phyloP scores from a whole-genome alignment of 2,329 filamentous ascomycete genomes.

The Neonectria punicea region DNA sequence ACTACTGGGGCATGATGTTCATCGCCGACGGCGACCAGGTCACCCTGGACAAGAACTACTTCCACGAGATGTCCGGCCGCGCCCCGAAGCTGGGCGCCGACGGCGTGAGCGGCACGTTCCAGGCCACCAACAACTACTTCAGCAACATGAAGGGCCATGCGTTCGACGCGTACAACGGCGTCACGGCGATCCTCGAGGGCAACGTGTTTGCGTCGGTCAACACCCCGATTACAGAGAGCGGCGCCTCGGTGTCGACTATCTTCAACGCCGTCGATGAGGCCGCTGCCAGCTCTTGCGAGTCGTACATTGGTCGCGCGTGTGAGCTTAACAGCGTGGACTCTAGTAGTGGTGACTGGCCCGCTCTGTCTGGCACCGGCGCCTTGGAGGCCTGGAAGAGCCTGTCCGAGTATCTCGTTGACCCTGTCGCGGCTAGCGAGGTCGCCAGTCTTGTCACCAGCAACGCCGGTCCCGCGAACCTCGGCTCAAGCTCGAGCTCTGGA shows the following conservation, averaged over 20 bases:
- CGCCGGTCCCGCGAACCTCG: constrained; percentile 41
- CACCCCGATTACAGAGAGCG: constrained; percentile 48
- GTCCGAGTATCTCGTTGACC: constrained; percentile 37
- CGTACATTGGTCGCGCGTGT: constrained; percentile 38
- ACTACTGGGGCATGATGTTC: constrained; percentile 49
- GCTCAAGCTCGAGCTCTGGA: constrained; percentile 16
- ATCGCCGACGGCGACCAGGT: constrained; percentile 42
- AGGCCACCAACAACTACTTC: constrained; percentile 45
- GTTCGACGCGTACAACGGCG: constrained; percentile 59
- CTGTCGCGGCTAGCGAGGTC: constrained; percentile 40
- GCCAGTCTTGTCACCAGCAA: constrained; percentile 35
- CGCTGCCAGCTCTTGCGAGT: constrained; percentile 31
- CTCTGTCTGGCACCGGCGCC: constrained; percentile 32
- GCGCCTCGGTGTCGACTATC: constrained; percentile 30
- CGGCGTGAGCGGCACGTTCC: constrained; percentile 34
- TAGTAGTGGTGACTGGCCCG: constrained; percentile 38
- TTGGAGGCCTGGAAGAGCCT: constrained; percentile 29
- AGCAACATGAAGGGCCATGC: constrained; percentile 54
- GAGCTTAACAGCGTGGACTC: constrained; percentile 33
- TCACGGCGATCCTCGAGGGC: constrained; percentile 40
- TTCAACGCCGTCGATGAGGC: constrained; percentile 33
- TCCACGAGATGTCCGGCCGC: constrained; percentile 43
- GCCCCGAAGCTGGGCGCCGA: constrained; percentile 46
- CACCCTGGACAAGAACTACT: constrained; percentile 42
- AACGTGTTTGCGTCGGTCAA: constrained; percentile 44